These are phyloP conservation scores for Cyamopsis tetragonoloba DNA, from an alignment of 306 rosid species.

Conservation along the genomic window DNA sequence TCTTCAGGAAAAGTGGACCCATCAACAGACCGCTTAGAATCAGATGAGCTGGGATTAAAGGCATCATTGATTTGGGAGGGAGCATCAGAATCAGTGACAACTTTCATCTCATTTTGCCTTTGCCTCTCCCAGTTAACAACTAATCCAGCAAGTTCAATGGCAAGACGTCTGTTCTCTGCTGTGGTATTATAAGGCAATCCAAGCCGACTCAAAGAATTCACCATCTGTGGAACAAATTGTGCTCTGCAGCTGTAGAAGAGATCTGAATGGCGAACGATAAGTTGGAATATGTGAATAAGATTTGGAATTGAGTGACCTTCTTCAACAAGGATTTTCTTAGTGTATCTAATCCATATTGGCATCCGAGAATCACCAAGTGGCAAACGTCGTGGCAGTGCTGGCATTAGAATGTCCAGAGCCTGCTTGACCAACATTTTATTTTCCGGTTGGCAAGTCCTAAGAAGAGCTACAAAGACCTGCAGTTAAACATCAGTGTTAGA, in stretches of 20 bases:
- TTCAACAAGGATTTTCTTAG: constrained; percentile 94
- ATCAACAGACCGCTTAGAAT: constrained; percentile 76
- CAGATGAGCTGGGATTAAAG: constrained; percentile 66
- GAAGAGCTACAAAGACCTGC: constrained; percentile 99
- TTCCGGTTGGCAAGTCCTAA: constrained; percentile 98
- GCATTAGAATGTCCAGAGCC: constrained; percentile 99
- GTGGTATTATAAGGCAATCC: constrained; percentile 96
- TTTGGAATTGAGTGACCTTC: constrained; percentile 99
- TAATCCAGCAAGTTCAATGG: constrained; percentile 99
- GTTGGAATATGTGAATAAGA: constrained; percentile 98
- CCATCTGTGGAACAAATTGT: constrained; percentile 99
- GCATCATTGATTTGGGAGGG: constrained; percentile 62
- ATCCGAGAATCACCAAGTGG: constrained; percentile 95
- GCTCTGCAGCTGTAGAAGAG: constrained; percentile 99
- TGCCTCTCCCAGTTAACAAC: constrained; percentile 99
- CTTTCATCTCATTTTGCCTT: constrained; percentile 91
- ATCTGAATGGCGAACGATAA: constrained; percentile 97
- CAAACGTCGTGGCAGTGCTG: constrained; percentile 94
- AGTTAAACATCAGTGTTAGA: constrained; percentile 29
- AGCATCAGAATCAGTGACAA: constrained; percentile 64
- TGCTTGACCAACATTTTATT: constrained; percentile 99
- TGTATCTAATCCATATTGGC: constrained; percentile 98
- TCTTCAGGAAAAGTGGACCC: constrained; percentile 88
- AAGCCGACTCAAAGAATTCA: constrained; percentile 95
- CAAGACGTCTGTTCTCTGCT: constrained; percentile 92